These are phyloP conservation scores for Mikania micrantha DNA, from an alignment of 129 eudicot species.

Conservation along the genomic window DNA sequence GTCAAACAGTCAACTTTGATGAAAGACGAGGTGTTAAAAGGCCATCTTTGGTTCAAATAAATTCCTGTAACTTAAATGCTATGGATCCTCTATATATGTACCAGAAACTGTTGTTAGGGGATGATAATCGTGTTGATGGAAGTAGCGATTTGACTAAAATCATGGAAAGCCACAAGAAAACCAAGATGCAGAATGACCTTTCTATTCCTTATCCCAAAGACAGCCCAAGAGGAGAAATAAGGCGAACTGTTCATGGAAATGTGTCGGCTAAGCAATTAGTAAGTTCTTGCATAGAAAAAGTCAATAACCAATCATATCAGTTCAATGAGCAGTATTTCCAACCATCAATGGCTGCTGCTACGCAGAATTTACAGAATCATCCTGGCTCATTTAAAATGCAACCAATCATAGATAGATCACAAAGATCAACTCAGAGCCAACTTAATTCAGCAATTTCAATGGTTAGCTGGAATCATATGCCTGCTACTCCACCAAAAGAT, in stretches of 20 bases:
- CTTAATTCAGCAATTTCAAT: conserved; percentile 17
- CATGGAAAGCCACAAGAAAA: conserved; percentile 42
- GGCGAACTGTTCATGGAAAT: conserved; percentile 14
- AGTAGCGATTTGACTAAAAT: conserved; percentile 8
- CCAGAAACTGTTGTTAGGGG: conserved; percentile 16
- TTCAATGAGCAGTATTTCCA: conserved; percentile 9
- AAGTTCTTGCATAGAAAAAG: conserved; percentile 14
- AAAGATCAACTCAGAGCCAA: conserved; percentile 9
- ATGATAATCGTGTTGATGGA: neutral
- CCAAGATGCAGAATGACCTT: conserved; percentile 29
- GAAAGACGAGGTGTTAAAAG: conserved; percentile 53
- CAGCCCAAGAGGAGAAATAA: conserved; percentile 25
- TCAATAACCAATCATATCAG: conserved; percentile 16
- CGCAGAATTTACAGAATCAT: conserved; percentile 29
- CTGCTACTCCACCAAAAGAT: conserved; percentile 22
- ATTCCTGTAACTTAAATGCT: conserved; percentile 11
- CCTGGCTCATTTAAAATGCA: conserved; percentile 18
- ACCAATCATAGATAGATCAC: conserved; percentile 2
- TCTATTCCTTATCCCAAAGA: conserved; percentile 11
- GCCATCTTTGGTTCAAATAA: conserved; percentile 26
- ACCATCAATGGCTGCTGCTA: conserved; percentile 14
- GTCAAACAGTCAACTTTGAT: conserved; percentile 16
- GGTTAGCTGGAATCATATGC: conserved; percentile 24
- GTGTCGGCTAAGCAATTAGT: conserved; percentile 21
- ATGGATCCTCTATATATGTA: conserved; percentile 29